Percentiles rank a stretch among this genome's conserved stretches.
phyloP scores from a whole-genome alignment of 345 rosid species.

The Gossypium herbaceum region DNA sequence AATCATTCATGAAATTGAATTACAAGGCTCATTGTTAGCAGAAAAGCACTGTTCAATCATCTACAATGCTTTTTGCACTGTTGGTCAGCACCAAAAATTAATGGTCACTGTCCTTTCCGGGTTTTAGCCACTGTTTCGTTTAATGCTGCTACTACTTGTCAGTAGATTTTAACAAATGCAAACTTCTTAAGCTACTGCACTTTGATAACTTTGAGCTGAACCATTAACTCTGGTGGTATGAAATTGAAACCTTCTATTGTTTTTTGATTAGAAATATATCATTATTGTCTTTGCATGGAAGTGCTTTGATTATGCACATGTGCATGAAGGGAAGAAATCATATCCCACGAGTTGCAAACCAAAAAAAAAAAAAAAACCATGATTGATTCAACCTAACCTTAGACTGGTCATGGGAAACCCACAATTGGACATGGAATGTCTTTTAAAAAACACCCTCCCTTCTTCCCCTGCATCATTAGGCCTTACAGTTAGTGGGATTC shows the following conservation, averaged over 20 bases:
- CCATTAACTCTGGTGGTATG: not conserved
- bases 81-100: too few relatives aligned
- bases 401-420: constrained; percentile 22
- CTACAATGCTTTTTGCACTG: not conserved
- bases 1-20: not conserved
- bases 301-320: constrained; percentile 3
- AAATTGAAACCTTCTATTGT: not conserved
- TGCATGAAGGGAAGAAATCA: constrained; percentile 9
- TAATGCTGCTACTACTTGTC: not conserved
- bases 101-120: not conserved
- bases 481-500: constrained; percentile 16
- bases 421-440: constrained; percentile 20
- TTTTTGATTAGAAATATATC: not conserved
- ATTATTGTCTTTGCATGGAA: not conserved
- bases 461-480: constrained; percentile 16
- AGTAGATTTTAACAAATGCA: not conserved
- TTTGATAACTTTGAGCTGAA: not conserved
- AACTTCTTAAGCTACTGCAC: not conserved
- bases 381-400: not conserved
- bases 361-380: not conserved
- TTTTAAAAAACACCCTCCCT: constrained; percentile 4
- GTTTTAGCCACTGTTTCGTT: not conserved
- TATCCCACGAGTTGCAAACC: constrained; percentile 6
- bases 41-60: not conserved
- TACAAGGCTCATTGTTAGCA: not conserved